Percentiles rank a stretch among this genome's conserved stretches.
Conservation (phyloP, 2,329 filamentous ascomycete genomes). For the Bipolaris gigantea region DNA sequence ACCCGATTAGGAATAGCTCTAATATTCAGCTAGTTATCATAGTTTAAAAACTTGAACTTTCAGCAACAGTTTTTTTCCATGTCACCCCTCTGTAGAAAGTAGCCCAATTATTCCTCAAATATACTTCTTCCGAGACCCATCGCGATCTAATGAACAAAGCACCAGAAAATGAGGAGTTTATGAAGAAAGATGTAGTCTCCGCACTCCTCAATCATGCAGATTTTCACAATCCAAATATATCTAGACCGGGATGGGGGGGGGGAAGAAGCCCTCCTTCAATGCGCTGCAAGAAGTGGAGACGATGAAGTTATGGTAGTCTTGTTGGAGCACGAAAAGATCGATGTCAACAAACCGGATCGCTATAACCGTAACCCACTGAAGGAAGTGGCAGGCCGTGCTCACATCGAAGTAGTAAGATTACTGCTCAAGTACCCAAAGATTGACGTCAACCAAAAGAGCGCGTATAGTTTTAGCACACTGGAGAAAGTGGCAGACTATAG, state of each 20-base stretch:
- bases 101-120: neutral
- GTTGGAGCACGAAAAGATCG: neutral
- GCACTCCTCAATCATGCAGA: neutral
- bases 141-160: fast-evolving
- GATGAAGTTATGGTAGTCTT: neutral
- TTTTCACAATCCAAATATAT: neutral
- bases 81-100: too few relatives aligned
- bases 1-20: too few relatives aligned
- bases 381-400: fast-evolving
- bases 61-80: too few relatives aligned
- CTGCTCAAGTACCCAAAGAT: conserved; percentile 3
- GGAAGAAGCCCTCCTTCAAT: neutral
- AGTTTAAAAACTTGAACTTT: too few relatives aligned
- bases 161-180: neutral
- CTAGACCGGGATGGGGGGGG: fast-evolving
- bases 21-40: too few relatives aligned
- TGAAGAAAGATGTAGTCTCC: neutral
- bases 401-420: neutral
- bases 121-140: too few relatives aligned
- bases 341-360: neutral
- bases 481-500: fast-evolving
- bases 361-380: fast-evolving
- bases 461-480: fast-evolving
- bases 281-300: neutral
- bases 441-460: neutral